Evolutionary conservation across 2,329 filamentous ascomycete genomes (phyloP).

Genomic region (Penicillium hordei): DNA sequence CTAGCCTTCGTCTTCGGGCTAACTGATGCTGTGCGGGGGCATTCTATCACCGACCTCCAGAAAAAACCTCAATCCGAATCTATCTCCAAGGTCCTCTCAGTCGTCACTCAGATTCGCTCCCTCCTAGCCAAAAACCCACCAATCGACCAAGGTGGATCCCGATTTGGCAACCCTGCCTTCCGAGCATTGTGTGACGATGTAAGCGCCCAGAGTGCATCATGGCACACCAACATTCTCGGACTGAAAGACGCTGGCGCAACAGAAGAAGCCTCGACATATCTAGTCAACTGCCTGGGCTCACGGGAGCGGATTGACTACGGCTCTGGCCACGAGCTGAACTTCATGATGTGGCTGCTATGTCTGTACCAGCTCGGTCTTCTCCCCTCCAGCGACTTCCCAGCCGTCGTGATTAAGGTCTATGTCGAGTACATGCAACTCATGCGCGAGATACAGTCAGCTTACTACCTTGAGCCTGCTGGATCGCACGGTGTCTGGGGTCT

Average conservation of each 20-base stretch:
- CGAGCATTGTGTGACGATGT: constrained; percentile 68
- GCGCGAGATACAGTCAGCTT: constrained; percentile 83
- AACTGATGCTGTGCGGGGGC: constrained; percentile 72
- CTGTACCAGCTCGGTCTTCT: constrained; percentile 76
- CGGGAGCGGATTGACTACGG: constrained; percentile 89
- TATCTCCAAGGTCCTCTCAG: constrained; percentile 63
- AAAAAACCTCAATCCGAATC: constrained; percentile 52
- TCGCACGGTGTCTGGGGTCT: constrained; percentile 98
- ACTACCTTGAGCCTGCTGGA: constrained; percentile 94
- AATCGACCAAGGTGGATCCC: constrained; percentile 79
- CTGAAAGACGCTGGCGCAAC: constrained; percentile 52
- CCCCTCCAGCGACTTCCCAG: constrained; percentile 64
- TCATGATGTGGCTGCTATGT: constrained; percentile 93
- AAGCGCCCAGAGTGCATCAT: constrained; percentile 38
- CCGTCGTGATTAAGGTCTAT: constrained; percentile 76
- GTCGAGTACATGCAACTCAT: constrained; percentile 79
- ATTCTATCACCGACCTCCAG: constrained; percentile 29
- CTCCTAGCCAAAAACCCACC: constrained; percentile 71
- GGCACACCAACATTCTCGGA: constrained; percentile 45
- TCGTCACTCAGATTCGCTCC: constrained; percentile 68
- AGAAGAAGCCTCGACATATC: constrained; percentile 74
- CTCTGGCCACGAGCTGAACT: constrained; percentile 96
- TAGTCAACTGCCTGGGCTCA: constrained; percentile 83
- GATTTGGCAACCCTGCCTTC: constrained; percentile 94
- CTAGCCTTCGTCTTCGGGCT: constrained; percentile 83